Conservation (phyloP, 352 stramenopile species). For the Phytophthora quininea region DNA sequence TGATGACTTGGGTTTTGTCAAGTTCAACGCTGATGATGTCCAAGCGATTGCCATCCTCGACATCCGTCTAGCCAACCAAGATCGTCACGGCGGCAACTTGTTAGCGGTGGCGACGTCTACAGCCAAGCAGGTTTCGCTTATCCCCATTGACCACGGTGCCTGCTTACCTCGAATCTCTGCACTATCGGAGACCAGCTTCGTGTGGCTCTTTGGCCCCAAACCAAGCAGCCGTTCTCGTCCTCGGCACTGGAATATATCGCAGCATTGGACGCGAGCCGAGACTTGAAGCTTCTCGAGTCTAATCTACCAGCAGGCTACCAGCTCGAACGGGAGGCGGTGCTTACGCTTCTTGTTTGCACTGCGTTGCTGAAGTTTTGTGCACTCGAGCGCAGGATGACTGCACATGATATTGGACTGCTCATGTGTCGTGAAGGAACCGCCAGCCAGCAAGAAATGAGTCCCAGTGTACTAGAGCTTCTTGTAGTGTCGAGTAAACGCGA, state of each 20-base stretch:
- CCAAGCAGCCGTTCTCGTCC: slow-evolving; percentile 48
- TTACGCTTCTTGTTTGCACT: slow-evolving; percentile 62
- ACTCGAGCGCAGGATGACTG: slow-evolving; percentile 48
- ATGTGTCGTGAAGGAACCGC: slow-evolving; percentile 54
- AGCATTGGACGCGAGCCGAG: slow-evolving; percentile 38
- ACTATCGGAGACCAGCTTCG: slow-evolving; percentile 67
- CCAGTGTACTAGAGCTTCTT: slow-evolving; percentile 48
- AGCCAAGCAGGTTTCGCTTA: slow-evolving; percentile 34
- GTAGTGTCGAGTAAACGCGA: slow-evolving; percentile 23
- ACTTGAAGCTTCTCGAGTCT: slow-evolving; percentile 40
- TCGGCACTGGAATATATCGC: slow-evolving; percentile 42
- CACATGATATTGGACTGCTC: slow-evolving; percentile 56
- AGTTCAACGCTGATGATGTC: slow-evolving; percentile 59
- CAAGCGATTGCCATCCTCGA: slow-evolving; percentile 80
- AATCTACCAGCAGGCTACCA: slow-evolving; percentile 26
- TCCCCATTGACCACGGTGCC: slow-evolving; percentile 82
- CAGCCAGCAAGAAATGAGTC: slow-evolving; percentile 32
- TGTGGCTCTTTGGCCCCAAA: slow-evolving; percentile 78
- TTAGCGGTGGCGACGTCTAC: slow-evolving; percentile 44
- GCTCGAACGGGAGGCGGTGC: slow-evolving; percentile 44
- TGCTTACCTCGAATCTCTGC: slow-evolving; percentile 57
- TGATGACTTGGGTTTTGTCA: slow-evolving; percentile 51
- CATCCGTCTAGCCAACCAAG: slow-evolving; percentile 81
- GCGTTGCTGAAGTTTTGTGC: slow-evolving; percentile 56
- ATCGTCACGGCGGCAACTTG: slow-evolving; percentile 82